These are phyloP conservation scores for Camelina sativa DNA, from an alignment of 345 rosid species.

Conservation along the genomic window DNA sequence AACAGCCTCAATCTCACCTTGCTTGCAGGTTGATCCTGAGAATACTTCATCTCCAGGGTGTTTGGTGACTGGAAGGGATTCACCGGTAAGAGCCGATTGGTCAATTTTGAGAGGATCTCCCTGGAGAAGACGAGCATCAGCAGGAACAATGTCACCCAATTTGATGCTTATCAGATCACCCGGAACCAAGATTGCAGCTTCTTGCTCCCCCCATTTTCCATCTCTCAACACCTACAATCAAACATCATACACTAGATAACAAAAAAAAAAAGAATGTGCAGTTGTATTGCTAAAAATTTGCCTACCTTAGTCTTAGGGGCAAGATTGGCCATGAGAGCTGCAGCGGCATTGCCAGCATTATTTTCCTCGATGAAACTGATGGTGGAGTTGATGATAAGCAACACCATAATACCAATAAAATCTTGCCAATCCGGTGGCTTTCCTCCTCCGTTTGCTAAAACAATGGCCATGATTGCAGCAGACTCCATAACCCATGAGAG, in stretches of 20 bases:
- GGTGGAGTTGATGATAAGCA: conserved; percentile 89
- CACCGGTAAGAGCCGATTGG: conserved; percentile 92
- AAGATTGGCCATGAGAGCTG: conserved; percentile 95
- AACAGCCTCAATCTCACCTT: conserved; percentile 93
- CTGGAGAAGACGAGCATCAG: conserved; percentile 90
- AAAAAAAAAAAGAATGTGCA: neutral
- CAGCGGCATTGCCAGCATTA: conserved; percentile 94
- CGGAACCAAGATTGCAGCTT: conserved; percentile 81
- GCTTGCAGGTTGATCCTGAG: conserved; percentile 96
- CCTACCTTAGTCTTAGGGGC: conserved; percentile 88
- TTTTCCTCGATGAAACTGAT: conserved; percentile 96
- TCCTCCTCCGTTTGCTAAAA: conserved; percentile 90
- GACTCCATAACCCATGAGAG: conserved; percentile 96
- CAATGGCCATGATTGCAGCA: conserved; percentile 96
- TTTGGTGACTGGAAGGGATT: conserved; percentile 83
- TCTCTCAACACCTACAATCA: conserved; percentile 70
- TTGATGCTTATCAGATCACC: conserved; percentile 92
- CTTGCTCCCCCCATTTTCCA: conserved; percentile 83
- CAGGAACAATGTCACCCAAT: conserved; percentile 88
- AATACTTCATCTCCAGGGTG: conserved; percentile 70
- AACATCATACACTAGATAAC: neutral
- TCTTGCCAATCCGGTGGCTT: conserved; percentile 95
- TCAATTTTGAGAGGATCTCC: conserved; percentile 95
- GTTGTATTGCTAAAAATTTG: neutral
- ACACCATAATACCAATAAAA: conserved; percentile 70